Conservation (phyloP, 345 rosid species). For the Ricinus communis region DNA sequence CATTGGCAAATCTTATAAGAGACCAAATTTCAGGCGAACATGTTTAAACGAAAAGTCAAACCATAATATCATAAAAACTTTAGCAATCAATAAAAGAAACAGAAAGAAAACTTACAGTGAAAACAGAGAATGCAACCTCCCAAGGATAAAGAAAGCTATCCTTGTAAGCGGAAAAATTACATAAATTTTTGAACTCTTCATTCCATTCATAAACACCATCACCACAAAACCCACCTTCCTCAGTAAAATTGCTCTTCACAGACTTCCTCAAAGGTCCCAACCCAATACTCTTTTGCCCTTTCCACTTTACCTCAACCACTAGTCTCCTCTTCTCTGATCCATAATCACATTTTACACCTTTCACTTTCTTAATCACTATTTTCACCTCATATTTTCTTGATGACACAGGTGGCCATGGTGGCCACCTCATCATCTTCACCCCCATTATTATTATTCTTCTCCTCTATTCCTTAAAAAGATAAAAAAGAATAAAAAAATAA, state of each 20-base stretch:
- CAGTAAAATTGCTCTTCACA: constrained; percentile 38
- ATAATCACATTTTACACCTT: constrained; percentile 37
- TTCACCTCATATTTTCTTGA: constrained; percentile 49
- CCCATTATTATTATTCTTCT: no score
- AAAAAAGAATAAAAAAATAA: no score
- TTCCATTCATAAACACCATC: constrained; percentile 63
- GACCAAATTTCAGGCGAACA: neutral
- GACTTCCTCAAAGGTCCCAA: constrained; percentile 33
- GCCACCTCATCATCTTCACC: constrained; percentile 57
- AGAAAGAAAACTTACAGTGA: constrained; percentile 39
- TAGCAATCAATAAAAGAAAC: neutral
- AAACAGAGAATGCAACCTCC: constrained; percentile 51
- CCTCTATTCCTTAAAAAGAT: no score
- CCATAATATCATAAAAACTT: neutral
- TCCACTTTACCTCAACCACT: constrained; percentile 60
- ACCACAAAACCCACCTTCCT: constrained; percentile 43
- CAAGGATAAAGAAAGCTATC: constrained; percentile 47
- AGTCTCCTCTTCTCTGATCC: constrained; percentile 31
- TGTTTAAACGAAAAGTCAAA: neutral
- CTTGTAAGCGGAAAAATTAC: constrained; percentile 47
- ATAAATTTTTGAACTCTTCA: constrained; percentile 50
- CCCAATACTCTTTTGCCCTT: constrained; percentile 41
- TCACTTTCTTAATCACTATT: constrained; percentile 33
- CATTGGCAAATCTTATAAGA: neutral
- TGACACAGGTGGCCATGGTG: constrained; percentile 48